Evolutionary conservation across 768 basidiomycete genomes (phyloP).

Genomic region (Trametes cubensis): DNA sequence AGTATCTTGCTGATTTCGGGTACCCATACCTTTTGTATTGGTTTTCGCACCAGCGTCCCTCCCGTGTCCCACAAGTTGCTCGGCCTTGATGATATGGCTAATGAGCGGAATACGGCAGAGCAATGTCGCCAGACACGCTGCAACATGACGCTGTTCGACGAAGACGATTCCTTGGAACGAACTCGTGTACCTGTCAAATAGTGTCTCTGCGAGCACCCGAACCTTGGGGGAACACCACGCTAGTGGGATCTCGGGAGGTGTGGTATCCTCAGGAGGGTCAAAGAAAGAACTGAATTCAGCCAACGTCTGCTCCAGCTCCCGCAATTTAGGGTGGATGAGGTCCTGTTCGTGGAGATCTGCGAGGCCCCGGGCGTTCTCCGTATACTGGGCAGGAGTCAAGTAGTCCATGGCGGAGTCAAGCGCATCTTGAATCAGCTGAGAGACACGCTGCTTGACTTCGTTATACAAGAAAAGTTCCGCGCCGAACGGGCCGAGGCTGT

Average conservation of each 20-base stretch:
- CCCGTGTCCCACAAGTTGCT: conserved; percentile 74
- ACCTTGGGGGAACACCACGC: conserved; percentile 79
- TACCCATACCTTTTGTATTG: conserved; percentile 53
- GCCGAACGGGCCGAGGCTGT: conserved; percentile 71
- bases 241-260: conserved; percentile 49
- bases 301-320: conserved; percentile 53
- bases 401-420: conserved; percentile 32
- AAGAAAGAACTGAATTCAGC: conserved; percentile 45
- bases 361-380: background rate
- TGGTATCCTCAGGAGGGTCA: conserved; percentile 33
- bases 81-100: conserved; percentile 57
- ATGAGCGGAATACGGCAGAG: conserved; percentile 63
- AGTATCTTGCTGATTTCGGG: conserved; percentile 57
- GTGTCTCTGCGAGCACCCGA: conserved; percentile 58
- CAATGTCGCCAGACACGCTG: conserved; percentile 65
- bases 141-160: conserved; percentile 83
- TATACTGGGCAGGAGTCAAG: conserved; percentile 22
- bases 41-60: conserved; percentile 37
- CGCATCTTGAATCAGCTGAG: conserved; percentile 38
- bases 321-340: conserved; percentile 42
- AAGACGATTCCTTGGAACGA: conserved; percentile 85
- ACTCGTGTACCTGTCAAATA: conserved; percentile 53
- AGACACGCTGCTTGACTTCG: conserved; percentile 57
- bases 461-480: conserved; percentile 72
- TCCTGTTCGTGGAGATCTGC: background rate